These are phyloP conservation scores for Curvularia lunata DNA, from an alignment of 2,329 filamentous ascomycete species.

Conservation along the genomic window DNA sequence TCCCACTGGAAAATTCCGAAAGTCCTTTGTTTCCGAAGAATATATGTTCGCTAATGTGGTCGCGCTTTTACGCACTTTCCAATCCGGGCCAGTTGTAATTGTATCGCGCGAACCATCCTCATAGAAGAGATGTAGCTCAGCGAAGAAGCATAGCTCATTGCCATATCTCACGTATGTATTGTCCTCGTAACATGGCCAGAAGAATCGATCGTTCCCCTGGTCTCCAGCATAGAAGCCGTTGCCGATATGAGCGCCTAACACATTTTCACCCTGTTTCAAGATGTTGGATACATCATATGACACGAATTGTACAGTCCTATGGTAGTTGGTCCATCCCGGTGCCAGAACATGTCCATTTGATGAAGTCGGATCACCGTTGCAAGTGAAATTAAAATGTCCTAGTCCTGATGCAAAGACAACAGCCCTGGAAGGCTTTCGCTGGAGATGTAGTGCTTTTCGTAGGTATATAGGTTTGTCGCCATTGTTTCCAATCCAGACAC, in stretches of 20 bases:
- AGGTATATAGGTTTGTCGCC: conserved; percentile 52
- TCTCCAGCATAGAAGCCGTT: conserved; percentile 57
- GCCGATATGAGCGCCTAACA: conserved; percentile 47
- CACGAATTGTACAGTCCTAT: conserved; percentile 52
- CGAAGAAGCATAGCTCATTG: conserved; percentile 53
- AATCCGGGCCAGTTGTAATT: conserved; percentile 49
- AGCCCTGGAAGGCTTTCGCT: conserved; percentile 41
- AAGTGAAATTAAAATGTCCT: conserved; percentile 51
- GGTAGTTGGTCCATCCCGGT: conserved; percentile 53
- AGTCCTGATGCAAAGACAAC: conserved; percentile 50
- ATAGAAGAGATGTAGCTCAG: conserved; percentile 49
- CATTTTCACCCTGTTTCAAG: conserved; percentile 43
- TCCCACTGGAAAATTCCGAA: conserved; percentile 43
- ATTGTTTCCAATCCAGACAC: conserved; percentile 51
- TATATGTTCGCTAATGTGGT: conserved; percentile 52
- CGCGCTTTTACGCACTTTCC: conserved; percentile 49
- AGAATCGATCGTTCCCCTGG: conserved; percentile 50
- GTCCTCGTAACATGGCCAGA: conserved; percentile 54
- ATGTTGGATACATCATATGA: conserved; percentile 52
- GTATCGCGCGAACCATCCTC: conserved; percentile 47
- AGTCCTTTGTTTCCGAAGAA: conserved; percentile 51
- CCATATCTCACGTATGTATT: conserved; percentile 47
- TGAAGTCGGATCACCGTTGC: conserved; percentile 46
- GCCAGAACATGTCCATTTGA: conserved; percentile 36
- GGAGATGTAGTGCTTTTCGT: conserved; percentile 43